A percentile compares a stretch with the other conserved stretches of the same genome.
Conservation (phyloP, 1,284 basidiomycete genomes). For the Papiliotrema nemorosa region DNA sequence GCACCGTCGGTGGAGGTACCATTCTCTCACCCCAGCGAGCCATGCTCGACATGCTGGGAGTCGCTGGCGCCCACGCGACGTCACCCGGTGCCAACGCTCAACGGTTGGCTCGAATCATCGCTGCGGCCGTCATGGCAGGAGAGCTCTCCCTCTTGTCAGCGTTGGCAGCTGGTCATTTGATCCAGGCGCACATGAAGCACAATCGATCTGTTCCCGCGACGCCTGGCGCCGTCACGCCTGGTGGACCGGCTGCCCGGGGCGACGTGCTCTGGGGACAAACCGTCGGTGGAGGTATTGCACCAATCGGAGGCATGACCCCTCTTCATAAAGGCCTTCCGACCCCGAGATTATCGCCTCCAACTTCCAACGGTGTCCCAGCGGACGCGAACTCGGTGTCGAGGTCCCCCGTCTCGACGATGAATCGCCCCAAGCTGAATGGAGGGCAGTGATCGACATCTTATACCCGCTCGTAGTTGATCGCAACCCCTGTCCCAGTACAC, state of each 20-base stretch:
- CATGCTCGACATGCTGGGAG: slow-evolving; percentile 88
- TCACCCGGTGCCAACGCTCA: slow-evolving; percentile 83
- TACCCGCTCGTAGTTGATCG: too few species aligned
- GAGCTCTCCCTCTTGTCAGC: slow-evolving; percentile 85
- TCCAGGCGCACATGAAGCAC: slow-evolving; percentile 72
- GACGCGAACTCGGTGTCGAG: too few species aligned
- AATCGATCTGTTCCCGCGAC: slow-evolving; percentile 46
- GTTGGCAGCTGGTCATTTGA: slow-evolving; percentile 85
- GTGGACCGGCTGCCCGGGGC: slow-evolving; percentile 11
- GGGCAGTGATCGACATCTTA: too few species aligned
- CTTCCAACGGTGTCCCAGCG: neutral
- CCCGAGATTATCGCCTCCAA: slow-evolving; percentile 1
- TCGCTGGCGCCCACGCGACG: slow-evolving; percentile 78
- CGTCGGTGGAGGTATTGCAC: neutral
- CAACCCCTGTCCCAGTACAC: too few species aligned
- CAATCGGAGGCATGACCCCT: slow-evolving; percentile 29
- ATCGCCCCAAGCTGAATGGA: too few species aligned
- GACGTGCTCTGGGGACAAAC: slow-evolving; percentile 6
- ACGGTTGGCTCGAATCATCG: slow-evolving; percentile 78
- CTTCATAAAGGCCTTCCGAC: slow-evolving; percentile 14
- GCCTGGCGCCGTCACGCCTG: slow-evolving; percentile 42
- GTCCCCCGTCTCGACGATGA: too few species aligned
- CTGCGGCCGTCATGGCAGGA: slow-evolving; percentile 88
- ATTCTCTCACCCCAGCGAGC: slow-evolving; percentile 80
- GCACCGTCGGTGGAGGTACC: slow-evolving; percentile 94